Percentiles rank a stretch among this genome's conserved stretches.
These are phyloP conservation scores for Salix purpurea DNA, from an alignment of 345 rosid species.

Conservation along the genomic window DNA sequence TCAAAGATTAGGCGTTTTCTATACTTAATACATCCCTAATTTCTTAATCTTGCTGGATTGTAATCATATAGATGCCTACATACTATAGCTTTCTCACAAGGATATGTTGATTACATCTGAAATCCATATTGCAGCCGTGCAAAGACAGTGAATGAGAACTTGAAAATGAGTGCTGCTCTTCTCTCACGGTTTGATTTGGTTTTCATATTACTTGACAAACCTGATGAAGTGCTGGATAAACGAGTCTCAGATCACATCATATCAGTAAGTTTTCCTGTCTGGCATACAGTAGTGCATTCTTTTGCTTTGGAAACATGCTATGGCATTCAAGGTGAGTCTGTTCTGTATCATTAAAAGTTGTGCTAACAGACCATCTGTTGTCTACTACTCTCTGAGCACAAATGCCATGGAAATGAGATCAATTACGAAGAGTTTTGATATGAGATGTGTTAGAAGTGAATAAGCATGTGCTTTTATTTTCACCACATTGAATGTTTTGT, in stretches of 20 bases:
- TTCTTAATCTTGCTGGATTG: not conserved
- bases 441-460: not conserved
- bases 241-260: conserved; percentile 90
- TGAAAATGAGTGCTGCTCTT: conserved; percentile 94
- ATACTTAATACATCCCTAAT: not conserved
- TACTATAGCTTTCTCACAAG: not conserved
- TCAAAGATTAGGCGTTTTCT: not conserved
- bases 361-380: not conserved
- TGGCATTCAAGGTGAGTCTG: not conserved
- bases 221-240: conserved; percentile 88
- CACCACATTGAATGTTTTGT: not conserved
- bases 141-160: conserved; percentile 93
- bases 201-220: conserved; percentile 94
- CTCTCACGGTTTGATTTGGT: conserved; percentile 96
- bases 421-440: not conserved
- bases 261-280: conserved; percentile 62
- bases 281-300: conserved; percentile 15
- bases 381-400: not conserved
- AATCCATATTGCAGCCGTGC: conserved; percentile 81
- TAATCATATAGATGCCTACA: not conserved
- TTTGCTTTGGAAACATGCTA: not conserved
- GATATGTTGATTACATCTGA: conserved; percentile 11
- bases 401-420: not conserved
- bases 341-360: not conserved
- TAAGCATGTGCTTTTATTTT: not conserved